Base-by-base conservation (phyloP, 345 rosid species). In the Bruguiera parviflora region DNA sequence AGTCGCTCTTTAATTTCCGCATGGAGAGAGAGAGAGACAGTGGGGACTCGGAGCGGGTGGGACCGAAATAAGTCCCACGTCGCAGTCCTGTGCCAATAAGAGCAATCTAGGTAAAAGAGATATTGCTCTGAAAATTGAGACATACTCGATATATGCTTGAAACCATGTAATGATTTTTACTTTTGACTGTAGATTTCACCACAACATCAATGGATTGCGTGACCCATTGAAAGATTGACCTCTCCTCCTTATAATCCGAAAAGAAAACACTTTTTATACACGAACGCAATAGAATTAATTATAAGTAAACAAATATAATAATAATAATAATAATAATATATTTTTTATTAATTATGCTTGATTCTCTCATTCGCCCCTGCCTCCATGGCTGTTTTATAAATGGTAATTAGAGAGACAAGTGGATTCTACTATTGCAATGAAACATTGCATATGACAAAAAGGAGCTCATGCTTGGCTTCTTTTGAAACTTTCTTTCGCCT, bases 111-210 rank as follows among this genome's bases (percentile, higher is more conserved):
- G 57, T 22, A 19, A 29, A 29, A 51, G 55, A 75, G 83, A 72
- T 66, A 25, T 18, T 71, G 77, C 70, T 67, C 19, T 73, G 25
- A 47, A 61, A 63, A 46, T 32, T 43, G 49, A 43, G 49, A 43
- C 49, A 43, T 43, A 43, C 15, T 11, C 15, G 49, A 43, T 43
- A 43, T 43, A 13, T 64, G 76, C 68, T 53, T 3, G 25, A 76
- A 81, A 79, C 74, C 55, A 63, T 53, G 72, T 64, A 72, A 82
- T 79, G 75, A 80, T 75, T 39, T 39, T 68, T 53, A 72, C 68
- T 72, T 68, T 77, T 79, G 79, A 82, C 79, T 74, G 73, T 60
- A 74, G 66, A 77, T 71, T 56, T 31, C 61, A 46, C 43, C 21
- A 33, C 49, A 43, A 3, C 53, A 27, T 62, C 55, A 64, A 77